These are phyloP conservation scores for Auriscalpium orientale DNA, from an alignment of 768 basidiomycete genomes.

Conservation along the genomic window DNA sequence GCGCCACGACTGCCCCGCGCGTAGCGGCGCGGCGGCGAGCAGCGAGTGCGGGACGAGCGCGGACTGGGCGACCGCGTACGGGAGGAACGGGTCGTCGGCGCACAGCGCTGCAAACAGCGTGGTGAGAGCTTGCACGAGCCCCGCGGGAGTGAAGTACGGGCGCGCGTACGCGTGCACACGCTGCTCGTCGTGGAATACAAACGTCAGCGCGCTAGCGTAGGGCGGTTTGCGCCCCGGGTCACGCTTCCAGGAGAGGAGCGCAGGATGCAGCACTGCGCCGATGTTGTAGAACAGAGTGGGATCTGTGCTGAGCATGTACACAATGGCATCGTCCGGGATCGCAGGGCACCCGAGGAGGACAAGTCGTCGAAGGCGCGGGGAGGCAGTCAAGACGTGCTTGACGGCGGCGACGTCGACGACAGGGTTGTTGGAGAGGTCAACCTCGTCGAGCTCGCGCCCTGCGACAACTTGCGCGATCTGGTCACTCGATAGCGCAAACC, in stretches of 20 bases:
- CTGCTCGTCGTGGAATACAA: background rate
- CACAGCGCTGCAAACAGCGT: background rate
- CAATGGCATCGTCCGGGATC: background rate
- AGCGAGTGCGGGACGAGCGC: background rate
- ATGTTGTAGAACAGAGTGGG: background rate
- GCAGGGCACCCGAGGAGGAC: background rate
- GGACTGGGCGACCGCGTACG: background rate
- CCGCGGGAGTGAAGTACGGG: background rate
- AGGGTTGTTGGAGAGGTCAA: background rate
- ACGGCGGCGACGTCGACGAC: background rate
- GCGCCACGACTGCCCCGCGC: background rate
- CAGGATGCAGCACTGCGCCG: background rate
- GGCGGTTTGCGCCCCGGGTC: background rate
- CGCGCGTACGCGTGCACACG: background rate
- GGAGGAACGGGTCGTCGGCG: background rate
- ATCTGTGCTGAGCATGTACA: background rate
- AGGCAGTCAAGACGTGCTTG: background rate
- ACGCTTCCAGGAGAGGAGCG: background rate
- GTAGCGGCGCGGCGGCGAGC: background rate
- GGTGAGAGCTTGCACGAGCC: background rate
- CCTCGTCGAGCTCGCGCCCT: background rate
- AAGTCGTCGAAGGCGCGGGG: background rate
- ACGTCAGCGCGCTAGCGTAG: background rate
- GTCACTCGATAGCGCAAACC: background rate
- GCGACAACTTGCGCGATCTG: background rate